These are phyloP conservation scores for Coniophora puteana DNA, from an alignment of 1,284 basidiomycete genomes.

Conservation along the genomic window DNA sequence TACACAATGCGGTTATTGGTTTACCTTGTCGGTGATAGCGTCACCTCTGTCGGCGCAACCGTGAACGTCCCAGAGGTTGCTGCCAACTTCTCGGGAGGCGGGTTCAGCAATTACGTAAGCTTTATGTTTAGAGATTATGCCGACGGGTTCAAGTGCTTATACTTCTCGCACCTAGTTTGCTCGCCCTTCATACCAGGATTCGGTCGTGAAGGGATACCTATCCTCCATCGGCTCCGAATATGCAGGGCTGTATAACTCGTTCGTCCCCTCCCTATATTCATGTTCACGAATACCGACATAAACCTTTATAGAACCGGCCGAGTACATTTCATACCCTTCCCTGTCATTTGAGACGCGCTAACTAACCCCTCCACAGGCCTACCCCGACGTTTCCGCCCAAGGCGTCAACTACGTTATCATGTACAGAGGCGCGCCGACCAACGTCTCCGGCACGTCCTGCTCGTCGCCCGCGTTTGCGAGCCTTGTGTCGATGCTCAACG, in stretches of 20 bases:
- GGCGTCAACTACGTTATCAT: slow-evolving; percentile 41
- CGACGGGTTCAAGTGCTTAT: neutral
- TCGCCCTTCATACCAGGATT: slow-evolving; percentile 50
- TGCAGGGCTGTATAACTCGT: slow-evolving; percentile 51
- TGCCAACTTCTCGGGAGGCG: slow-evolving; percentile 40
- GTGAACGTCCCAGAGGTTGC: slow-evolving; percentile 32
- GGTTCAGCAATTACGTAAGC: slow-evolving; percentile 32
- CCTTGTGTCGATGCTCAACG: slow-evolving; percentile 46
- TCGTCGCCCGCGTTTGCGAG: slow-evolving; percentile 40
- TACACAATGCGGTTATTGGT: no score
- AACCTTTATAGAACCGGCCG: no score
- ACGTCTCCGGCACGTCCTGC: slow-evolving; percentile 36
- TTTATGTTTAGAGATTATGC: neutral
- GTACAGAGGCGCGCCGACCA: slow-evolving; percentile 20
- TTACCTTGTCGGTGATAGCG: slow-evolving; percentile 16
- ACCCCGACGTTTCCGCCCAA: slow-evolving; percentile 37
- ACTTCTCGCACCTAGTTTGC: no score
- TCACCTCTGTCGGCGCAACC: slow-evolving; percentile 52
- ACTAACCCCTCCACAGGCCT: no score
- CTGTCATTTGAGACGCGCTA: no score
- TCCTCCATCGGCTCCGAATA: slow-evolving; percentile 39
- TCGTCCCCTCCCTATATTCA: no score
- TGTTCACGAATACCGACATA: no score
- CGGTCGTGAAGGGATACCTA: slow-evolving; percentile 38
- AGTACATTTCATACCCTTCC: no score